Conservation (phyloP, 768 basidiomycete species). For the Cyclocybe aegerita region DNA sequence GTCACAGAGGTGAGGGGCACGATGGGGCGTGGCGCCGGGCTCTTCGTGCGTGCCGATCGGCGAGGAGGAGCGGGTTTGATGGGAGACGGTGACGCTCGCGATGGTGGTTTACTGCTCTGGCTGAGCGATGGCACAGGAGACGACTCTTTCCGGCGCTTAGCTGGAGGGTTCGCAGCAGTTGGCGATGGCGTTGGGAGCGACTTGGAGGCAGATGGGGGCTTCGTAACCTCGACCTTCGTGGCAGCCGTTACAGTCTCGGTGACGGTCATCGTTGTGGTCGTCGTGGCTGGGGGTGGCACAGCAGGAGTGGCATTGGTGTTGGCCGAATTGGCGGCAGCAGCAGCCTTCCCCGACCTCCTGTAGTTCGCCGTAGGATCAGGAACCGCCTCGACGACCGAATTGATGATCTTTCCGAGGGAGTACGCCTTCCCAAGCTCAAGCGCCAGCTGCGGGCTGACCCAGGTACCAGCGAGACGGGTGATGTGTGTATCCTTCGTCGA, state of each 20-base stretch:
- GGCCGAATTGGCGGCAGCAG: slow-evolving; percentile 24
- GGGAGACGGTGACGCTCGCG: slow-evolving; percentile 25
- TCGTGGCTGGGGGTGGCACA: slow-evolving; percentile 17
- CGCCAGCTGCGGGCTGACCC: slow-evolving; percentile 73
- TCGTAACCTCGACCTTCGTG: slow-evolving; percentile 15
- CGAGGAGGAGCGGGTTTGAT: slow-evolving; percentile 20
- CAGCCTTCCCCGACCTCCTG: slow-evolving; percentile 60
- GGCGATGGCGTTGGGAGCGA: slow-evolving; percentile 44
- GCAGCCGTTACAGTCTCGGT: slow-evolving; percentile 24
- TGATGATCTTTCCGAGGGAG: slow-evolving; percentile 56
- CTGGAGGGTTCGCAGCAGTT: slow-evolving; percentile 36
- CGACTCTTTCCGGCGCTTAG: slow-evolving; percentile 69
- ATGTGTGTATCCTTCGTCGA: slow-evolving; percentile 54
- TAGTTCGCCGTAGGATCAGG: slow-evolving; percentile 82
- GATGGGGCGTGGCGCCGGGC: slow-evolving; percentile 34
- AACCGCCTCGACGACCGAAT: slow-evolving; percentile 62
- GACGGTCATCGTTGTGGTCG: slow-evolving; percentile 29
- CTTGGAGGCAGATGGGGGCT: slow-evolving; percentile 27
- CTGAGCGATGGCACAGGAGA: slow-evolving; percentile 46
- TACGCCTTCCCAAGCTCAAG: slow-evolving; percentile 69
- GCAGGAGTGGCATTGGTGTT: slow-evolving; percentile 27
- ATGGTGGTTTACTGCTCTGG: slow-evolving; percentile 23
- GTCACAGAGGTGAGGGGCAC: slow-evolving; percentile 33
- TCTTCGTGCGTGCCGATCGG: slow-evolving; percentile 41
- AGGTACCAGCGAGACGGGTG: slow-evolving; percentile 85